Conservation (phyloP, 2,329 filamentous ascomycete species). For the Clonostachys solani region DNA sequence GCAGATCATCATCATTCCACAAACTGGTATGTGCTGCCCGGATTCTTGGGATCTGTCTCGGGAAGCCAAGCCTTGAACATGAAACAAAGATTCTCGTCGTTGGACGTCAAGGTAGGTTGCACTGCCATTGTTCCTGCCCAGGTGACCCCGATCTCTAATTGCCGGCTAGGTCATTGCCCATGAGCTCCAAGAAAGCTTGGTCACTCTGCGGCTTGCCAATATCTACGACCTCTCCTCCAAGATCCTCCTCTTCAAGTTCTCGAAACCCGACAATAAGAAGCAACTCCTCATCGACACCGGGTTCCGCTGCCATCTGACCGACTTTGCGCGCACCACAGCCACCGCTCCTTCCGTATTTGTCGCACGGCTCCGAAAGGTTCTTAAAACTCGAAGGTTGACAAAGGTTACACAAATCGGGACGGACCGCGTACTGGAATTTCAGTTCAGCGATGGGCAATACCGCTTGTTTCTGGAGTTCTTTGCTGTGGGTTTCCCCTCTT, state of each 20-base stretch:
- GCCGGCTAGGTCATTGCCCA: slow-evolving; percentile 76
- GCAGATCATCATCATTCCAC: too few species aligned
- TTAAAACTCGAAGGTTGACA: slow-evolving; percentile 84
- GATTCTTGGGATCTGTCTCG: too few species aligned
- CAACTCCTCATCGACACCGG: slow-evolving; percentile 92
- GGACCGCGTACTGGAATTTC: slow-evolving; percentile 86
- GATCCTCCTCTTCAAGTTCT: slow-evolving; percentile 93
- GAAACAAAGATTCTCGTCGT: slow-evolving; percentile 78
- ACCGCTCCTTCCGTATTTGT: slow-evolving; percentile 84
- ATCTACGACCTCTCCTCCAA: slow-evolving; percentile 95
- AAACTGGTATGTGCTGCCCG: too few species aligned
- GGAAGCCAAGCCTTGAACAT: slow-evolving; percentile 34
- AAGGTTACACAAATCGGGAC: slow-evolving; percentile 82
- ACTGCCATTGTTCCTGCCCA: neutral
- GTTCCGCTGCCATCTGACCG: slow-evolving; percentile 91
- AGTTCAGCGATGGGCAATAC: slow-evolving; percentile 89
- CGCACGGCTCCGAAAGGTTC: slow-evolving; percentile 75
- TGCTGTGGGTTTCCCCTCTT: slow-evolving; percentile 39
- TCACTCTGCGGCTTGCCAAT: slow-evolving; percentile 80
- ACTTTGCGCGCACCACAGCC: slow-evolving; percentile 83
- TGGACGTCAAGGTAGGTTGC: slow-evolving; percentile 63
- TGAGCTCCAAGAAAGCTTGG: slow-evolving; percentile 76
- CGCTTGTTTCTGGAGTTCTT: slow-evolving; percentile 93
- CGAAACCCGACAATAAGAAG: slow-evolving; percentile 82
- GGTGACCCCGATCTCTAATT: neutral